Evolutionary conservation across 1,284 basidiomycete species (phyloP).

Genomic region (Chalciporus sp.): DNA sequence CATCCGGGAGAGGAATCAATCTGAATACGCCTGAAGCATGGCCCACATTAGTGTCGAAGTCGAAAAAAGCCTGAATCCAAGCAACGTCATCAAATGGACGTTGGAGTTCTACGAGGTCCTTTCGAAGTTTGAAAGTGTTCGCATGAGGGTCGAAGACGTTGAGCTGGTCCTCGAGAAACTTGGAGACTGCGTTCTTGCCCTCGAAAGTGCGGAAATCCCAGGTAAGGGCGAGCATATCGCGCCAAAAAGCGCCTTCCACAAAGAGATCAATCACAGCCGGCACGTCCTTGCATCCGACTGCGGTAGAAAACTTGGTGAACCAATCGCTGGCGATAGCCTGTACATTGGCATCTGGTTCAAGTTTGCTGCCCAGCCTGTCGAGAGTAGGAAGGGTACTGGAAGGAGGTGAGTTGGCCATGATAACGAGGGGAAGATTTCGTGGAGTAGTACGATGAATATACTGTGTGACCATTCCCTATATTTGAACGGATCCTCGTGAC

Average conservation of each 20-base stretch:
- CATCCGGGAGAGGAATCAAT: slow-evolving; percentile 48
- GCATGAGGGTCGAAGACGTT: slow-evolving; percentile 31
- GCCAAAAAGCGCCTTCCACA: slow-evolving; percentile 53
- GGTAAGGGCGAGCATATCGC: slow-evolving; percentile 61
- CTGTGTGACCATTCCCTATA: too few relatives aligned
- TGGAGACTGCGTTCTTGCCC: slow-evolving; percentile 39
- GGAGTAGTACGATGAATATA: background rate
- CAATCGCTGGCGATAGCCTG: slow-evolving; percentile 17
- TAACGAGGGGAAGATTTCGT: background rate
- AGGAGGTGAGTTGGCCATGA: slow-evolving; percentile 10
- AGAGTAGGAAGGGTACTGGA: slow-evolving; percentile 26
- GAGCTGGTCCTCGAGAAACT: slow-evolving; percentile 49
- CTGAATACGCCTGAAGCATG: slow-evolving; percentile 49
- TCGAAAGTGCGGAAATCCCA: slow-evolving; percentile 67
- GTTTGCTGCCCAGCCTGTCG: slow-evolving; percentile 17
- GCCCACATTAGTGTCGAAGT: slow-evolving; percentile 54
- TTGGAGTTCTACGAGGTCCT: slow-evolving; percentile 33
- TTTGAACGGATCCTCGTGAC: background rate
- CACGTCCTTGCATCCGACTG: slow-evolving; percentile 23
- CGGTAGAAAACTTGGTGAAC: slow-evolving; percentile 27
- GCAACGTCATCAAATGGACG: slow-evolving; percentile 51
- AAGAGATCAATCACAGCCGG: slow-evolving; percentile 35
- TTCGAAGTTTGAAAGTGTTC: slow-evolving; percentile 24
- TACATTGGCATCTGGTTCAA: slow-evolving; percentile 23
- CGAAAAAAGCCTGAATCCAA: slow-evolving; percentile 55